A percentile compares a stretch with the other conserved stretches of the same genome.
Evolutionary conservation across 345 rosid species (phyloP).

Genomic region (Draba incana): DNA sequence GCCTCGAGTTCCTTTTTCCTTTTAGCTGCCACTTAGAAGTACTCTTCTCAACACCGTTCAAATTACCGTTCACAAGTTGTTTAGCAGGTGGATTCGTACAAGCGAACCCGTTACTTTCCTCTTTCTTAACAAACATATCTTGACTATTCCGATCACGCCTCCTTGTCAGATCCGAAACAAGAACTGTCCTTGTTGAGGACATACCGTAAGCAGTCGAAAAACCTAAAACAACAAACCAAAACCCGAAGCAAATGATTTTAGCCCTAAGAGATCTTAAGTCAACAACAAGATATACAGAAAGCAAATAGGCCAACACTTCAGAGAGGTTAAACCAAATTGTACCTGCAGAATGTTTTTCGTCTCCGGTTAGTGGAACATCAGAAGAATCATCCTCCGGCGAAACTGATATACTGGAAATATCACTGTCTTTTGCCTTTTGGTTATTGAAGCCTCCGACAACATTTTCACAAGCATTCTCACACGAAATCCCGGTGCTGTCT

Average conservation of each 20-base stretch:
- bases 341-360: slow-evolving; percentile 69
- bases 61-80: slow-evolving; percentile 37
- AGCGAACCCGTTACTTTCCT: slow-evolving; percentile 53
- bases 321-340: slow-evolving; percentile 3
- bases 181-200: slow-evolving; percentile 41
- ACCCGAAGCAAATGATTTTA: too few relatives aligned
- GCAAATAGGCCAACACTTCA: slow-evolving; percentile 2
- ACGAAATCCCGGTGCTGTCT: slow-evolving; percentile 66
- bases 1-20: slow-evolving; percentile 94
- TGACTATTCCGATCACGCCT: slow-evolving; percentile 52
- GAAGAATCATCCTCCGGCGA: slow-evolving; percentile 57
- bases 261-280: too few relatives aligned
- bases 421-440: slow-evolving; percentile 63
- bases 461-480: slow-evolving; percentile 63
- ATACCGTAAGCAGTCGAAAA: slow-evolving; percentile 23
- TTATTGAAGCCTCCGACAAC: slow-evolving; percentile 52
- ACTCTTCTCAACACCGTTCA: slow-evolving; percentile 66
- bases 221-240: slow-evolving; percentile 10
- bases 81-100: slow-evolving; percentile 51
- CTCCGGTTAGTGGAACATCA: slow-evolving; percentile 84
- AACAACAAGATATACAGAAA: too few relatives aligned
- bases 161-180: slow-evolving; percentile 50
- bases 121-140: slow-evolving; percentile 46
- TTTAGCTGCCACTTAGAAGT: slow-evolving; percentile 90
- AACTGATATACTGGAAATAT: slow-evolving; percentile 49